These are phyloP conservation scores for Erysimum pusillum DNA, from an alignment of 441 rosid species.

Conservation along the genomic window DNA sequence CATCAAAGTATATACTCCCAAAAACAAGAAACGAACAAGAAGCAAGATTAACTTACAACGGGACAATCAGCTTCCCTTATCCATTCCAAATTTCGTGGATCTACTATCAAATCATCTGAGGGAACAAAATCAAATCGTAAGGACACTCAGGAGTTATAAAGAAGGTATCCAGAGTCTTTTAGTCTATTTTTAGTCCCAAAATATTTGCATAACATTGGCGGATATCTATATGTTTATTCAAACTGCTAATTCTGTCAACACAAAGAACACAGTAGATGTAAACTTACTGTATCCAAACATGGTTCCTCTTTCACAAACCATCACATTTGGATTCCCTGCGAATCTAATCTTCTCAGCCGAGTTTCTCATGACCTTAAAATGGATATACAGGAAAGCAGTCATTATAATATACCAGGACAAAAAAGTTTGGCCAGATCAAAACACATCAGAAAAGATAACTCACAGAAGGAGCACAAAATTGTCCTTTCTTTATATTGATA, in stretches of 20 bases:
- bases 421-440: slow-evolving; percentile 25
- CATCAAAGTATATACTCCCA: not conserved
- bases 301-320: slow-evolving; percentile 29
- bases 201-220: not conserved
- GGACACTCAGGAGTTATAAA: not conserved
- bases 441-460: slow-evolving; percentile 48
- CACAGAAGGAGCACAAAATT: slow-evolving; percentile 86
- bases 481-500: slow-evolving; percentile 89
- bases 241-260: not conserved
- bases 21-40: slow-evolving; percentile 4
- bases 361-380: slow-evolving; percentile 74
- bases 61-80: slow-evolving; percentile 93
- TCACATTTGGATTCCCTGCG: slow-evolving; percentile 71
- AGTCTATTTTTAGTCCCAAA: not conserved
- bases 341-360: slow-evolving; percentile 84
- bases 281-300: slow-evolving; percentile 26
- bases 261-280: not conserved
- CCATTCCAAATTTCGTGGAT: slow-evolving; percentile 96
- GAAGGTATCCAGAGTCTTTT: not conserved
- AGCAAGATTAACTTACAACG: slow-evolving; percentile 66
- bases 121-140: slow-evolving; percentile 31
- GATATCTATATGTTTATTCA: not conserved
- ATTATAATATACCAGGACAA: not conserved
- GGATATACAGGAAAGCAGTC: slow-evolving; percentile 28
- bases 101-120: slow-evolving; percentile 88